Conservation (phyloP, 306 rosid species). For the Arachis stenosperma region DNA sequence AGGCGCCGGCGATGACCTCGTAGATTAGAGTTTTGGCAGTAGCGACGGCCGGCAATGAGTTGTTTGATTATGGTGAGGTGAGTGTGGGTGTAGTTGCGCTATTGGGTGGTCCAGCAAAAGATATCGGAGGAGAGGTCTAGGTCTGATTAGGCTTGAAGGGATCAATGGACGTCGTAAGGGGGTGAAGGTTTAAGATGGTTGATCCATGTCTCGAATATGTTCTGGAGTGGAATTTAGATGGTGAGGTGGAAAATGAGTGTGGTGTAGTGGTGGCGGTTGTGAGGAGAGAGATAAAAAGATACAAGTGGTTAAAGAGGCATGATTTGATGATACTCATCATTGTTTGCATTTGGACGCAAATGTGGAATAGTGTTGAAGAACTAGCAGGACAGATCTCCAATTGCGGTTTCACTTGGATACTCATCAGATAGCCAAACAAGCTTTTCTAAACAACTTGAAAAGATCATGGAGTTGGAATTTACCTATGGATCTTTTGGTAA, state of each 20-base stretch:
- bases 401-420: no score
- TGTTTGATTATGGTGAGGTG: constrained; percentile 49
- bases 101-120: constrained; percentile 93
- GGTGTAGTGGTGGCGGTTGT: not conserved
- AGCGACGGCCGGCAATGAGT: constrained; percentile 57
- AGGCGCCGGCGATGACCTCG: constrained; percentile 88
- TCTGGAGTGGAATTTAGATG: constrained; percentile 65
- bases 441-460: no score
- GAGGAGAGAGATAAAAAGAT: constrained; percentile 8
- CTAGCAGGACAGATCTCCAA: no score
- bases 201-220: constrained; percentile 83
- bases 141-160: constrained; percentile 73
- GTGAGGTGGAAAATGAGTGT: constrained; percentile 37
- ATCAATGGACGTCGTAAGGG: constrained; percentile 64
- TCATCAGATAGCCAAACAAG: no score
- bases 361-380: no score
- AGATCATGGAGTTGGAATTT: no score
- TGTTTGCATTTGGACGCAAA: not conserved
- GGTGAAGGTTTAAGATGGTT: constrained; percentile 82
- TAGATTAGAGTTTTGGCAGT: constrained; percentile 68
- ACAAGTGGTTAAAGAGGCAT: not conserved
- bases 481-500: no score
- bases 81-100: constrained; percentile 77
- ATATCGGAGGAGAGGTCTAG: constrained; percentile 92
- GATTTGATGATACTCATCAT: constrained; percentile 13